Evolutionary conservation across 768 basidiomycete genomes (phyloP).

Genomic region (Dictyophora rubrovolvata): DNA sequence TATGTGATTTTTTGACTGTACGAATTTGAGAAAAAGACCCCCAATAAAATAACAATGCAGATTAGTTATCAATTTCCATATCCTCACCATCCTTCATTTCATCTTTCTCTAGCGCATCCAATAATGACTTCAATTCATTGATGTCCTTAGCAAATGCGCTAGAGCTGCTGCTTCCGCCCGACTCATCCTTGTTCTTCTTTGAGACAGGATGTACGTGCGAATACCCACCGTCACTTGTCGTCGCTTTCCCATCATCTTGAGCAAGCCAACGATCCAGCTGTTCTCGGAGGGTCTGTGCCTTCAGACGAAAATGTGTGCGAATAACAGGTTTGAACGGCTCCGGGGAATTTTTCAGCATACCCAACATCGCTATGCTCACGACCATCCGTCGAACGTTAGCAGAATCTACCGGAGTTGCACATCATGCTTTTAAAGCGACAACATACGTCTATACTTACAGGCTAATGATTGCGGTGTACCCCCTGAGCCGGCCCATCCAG

Average conservation of each 20-base stretch:
- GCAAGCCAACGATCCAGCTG: slow-evolving; percentile 76
- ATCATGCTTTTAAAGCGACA: neutral
- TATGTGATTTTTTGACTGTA: no score
- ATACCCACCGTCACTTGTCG: slow-evolving; percentile 38
- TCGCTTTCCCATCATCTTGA: slow-evolving; percentile 61
- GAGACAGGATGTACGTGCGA: slow-evolving; percentile 18
- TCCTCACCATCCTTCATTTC: slow-evolving; percentile 6
- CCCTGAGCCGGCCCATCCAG: slow-evolving; percentile 67
- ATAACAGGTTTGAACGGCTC: slow-evolving; percentile 84
- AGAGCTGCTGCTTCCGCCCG: slow-evolving; percentile 34
- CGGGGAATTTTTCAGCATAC: slow-evolving; percentile 69
- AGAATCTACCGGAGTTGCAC: slow-evolving; percentile 46
- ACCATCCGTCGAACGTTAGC: slow-evolving; percentile 92
- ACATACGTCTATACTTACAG: slow-evolving; percentile 38
- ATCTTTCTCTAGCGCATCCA: slow-evolving; percentile 35
- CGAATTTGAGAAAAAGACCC: no score
- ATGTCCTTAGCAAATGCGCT: slow-evolving; percentile 62
- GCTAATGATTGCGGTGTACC: slow-evolving; percentile 69
- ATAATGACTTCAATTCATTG: slow-evolving; percentile 53
- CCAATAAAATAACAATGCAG: neutral
- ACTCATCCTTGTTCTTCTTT: slow-evolving; percentile 23
- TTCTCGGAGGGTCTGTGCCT: slow-evolving; percentile 53
- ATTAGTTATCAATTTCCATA: slow-evolving; percentile 4
- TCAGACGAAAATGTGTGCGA: slow-evolving; percentile 83
- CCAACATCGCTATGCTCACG: slow-evolving; percentile 82